Conservation (phyloP, 305 asterid genomes). For the Solanum hybrid region DNA sequence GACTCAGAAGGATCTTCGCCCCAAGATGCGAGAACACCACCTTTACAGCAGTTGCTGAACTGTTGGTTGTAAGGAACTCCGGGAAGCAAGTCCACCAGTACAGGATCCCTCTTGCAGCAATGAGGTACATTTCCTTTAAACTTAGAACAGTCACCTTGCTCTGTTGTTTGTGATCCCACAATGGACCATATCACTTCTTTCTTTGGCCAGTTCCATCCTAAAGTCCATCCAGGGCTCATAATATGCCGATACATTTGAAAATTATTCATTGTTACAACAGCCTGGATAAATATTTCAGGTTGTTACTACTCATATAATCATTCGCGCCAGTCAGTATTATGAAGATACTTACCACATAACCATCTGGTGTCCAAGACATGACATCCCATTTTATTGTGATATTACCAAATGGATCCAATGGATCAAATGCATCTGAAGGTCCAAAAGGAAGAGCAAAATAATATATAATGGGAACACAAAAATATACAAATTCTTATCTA, state of each 20-base stretch:
- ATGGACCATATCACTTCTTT: constrained; percentile 84
- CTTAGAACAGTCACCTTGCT: constrained; percentile 85
- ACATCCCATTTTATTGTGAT: constrained; percentile 31
- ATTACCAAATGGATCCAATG: constrained; percentile 34
- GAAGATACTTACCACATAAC: constrained; percentile 45
- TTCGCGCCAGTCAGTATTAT: background rate
- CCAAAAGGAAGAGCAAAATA: background rate
- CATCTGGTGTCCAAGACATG: constrained; percentile 45
- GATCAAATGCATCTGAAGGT: constrained; percentile 23
- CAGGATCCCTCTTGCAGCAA: constrained; percentile 60
- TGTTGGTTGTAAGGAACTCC: constrained; percentile 88
- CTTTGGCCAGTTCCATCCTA: constrained; percentile 79
- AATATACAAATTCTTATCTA: background rate
- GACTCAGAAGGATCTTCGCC: constrained; percentile 72
- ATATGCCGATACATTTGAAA: constrained; percentile 72
- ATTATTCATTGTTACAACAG: constrained; percentile 67
- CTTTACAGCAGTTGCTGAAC: constrained; percentile 74
- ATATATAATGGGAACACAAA: background rate
- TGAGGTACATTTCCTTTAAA: constrained; percentile 76
- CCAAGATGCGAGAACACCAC: constrained; percentile 72
- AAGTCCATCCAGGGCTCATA: constrained; percentile 77
- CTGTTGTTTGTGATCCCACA: constrained; percentile 82
- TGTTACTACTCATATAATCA: background rate
- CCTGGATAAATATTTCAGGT: constrained; percentile 18
- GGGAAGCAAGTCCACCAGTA: constrained; percentile 62